Conservation (phyloP, 2,329 filamentous ascomycete species). For the Dichotomopilus funicola region DNA sequence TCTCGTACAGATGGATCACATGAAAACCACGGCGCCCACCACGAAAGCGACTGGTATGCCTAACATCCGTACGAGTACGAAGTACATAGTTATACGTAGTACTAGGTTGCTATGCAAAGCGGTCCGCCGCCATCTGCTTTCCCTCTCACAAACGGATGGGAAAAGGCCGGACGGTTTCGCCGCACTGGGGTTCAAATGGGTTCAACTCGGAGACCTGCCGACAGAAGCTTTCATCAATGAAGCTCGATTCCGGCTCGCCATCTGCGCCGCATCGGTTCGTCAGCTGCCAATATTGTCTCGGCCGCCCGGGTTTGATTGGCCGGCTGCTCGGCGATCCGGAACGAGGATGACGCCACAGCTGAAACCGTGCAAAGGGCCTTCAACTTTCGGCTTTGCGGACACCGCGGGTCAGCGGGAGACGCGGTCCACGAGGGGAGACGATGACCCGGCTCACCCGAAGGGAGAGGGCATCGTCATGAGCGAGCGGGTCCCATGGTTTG, state of each 20-base stretch:
- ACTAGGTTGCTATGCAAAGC: too few species aligned
- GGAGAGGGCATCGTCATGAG: too few species aligned
- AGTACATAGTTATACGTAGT: too few species aligned
- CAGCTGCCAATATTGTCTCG: constrained; percentile 18
- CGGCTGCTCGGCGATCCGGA: constrained; percentile 22
- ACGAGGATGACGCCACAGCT: constrained; percentile 34
- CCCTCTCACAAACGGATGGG: constrained; percentile 7
- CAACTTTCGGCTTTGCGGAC: not conserved
- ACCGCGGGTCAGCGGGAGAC: constrained; percentile 3
- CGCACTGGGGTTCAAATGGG: constrained; percentile 4
- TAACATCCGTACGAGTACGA: not conserved
- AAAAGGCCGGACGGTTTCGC: constrained; percentile 8
- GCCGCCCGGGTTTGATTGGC: constrained; percentile 27
- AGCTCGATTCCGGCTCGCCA: constrained; percentile 4
- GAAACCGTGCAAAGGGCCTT: constrained; percentile 22
- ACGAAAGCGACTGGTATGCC: constrained; percentile 2
- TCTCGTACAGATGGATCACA: constrained; percentile 7
- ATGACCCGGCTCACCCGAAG: constrained; percentile 10
- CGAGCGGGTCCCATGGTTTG: too few species aligned
- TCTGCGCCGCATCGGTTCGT: constrained; percentile 1
- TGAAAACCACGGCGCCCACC: constrained; percentile 6
- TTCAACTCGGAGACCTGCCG: too few species aligned
- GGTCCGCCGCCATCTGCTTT: not conserved
- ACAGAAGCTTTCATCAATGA: constrained; percentile 4
- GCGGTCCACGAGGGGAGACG: constrained; percentile 4